Conservation (phyloP, 257 asterid species). For the Handroanthus guayacan region DNA sequence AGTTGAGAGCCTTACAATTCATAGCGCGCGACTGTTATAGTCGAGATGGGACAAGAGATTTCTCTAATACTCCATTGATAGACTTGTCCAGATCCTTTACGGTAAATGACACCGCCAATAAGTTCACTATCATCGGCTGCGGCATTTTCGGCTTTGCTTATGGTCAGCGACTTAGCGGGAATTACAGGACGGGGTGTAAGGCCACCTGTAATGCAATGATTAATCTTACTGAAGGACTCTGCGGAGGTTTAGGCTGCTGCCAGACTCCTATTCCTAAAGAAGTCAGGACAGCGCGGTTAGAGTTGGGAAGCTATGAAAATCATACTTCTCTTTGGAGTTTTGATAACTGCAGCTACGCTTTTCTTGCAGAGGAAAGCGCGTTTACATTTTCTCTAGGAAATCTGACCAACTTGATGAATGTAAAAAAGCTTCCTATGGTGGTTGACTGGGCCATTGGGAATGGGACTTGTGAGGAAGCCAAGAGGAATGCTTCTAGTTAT, state of each 20-base stretch:
- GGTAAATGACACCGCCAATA: conserved; percentile 37
- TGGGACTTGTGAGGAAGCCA: conserved; percentile 41
- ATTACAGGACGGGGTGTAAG: conserved; percentile 16
- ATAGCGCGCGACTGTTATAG: neutral
- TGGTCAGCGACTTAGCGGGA: neutral
- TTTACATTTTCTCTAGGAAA: conserved; percentile 25
- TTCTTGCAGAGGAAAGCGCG: conserved; percentile 29
- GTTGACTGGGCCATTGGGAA: conserved; percentile 55
- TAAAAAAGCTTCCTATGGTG: conserved; percentile 37
- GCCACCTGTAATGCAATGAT: conserved; percentile 11
- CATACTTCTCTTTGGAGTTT: neutral
- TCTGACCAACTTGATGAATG: conserved; percentile 27
- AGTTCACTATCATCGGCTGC: conserved; percentile 38
- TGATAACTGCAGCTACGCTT: conserved; percentile 45
- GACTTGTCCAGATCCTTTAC: fast-evolving
- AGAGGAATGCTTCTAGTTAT: conserved; percentile 28
- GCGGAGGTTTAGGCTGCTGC: conserved; percentile 51
- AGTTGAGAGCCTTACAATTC: conserved; percentile 4
- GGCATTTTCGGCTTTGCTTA: conserved; percentile 4
- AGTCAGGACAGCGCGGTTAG: neutral
- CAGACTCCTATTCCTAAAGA: conserved; percentile 35
- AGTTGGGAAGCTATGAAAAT: neutral
- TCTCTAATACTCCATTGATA: fast-evolving
- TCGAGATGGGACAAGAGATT: neutral
- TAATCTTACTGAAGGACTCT: conserved; percentile 27